phyloP scores from a whole-genome alignment of 805 yeast genomes.

The Candida caryicola region DNA sequence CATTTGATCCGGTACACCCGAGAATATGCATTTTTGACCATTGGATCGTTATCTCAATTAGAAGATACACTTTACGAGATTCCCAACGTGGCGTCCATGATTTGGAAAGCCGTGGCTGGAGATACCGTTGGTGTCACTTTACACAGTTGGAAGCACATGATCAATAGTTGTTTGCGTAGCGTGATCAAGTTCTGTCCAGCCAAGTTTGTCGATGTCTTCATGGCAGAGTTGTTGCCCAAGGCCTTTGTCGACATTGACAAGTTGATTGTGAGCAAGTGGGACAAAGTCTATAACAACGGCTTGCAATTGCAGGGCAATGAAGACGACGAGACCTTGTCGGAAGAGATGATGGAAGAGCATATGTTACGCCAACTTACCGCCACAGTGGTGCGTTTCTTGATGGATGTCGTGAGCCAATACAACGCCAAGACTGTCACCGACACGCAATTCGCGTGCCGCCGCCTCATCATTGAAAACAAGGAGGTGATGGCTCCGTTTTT shows the following conservation, averaged over 20 bases:
- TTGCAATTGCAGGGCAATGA: constrained; percentile 55
- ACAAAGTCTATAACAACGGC: constrained; percentile 56
- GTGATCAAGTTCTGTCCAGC: constrained; percentile 87
- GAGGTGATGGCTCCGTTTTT: constrained; percentile 75
- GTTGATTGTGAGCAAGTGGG: constrained; percentile 77
- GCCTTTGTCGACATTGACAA: constrained; percentile 70
- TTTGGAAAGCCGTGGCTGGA: constrained; percentile 88
- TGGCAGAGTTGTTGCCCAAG: constrained; percentile 75
- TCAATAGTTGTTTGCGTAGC: constrained; percentile 82
- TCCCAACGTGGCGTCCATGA: constrained; percentile 69
- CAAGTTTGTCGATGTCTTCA: constrained; percentile 60
- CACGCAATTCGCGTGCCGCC: constrained; percentile 64
- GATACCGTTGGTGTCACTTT: constrained; percentile 82
- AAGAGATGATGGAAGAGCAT: constrained; percentile 98
- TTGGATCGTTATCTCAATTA: constrained; percentile 84
- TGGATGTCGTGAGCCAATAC: constrained; percentile 84
- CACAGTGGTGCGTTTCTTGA: constrained; percentile 79
- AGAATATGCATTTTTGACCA: constrained; percentile 88
- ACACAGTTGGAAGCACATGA: constrained; percentile 97
- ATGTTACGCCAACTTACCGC: constrained; percentile 89
- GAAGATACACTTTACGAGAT: constrained; percentile 87
- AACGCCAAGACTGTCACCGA: constrained; percentile 51
- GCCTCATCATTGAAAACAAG: constrained; percentile 61
- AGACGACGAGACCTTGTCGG: constrained; percentile 83
- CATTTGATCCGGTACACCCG: constrained; percentile 93